These are phyloP conservation scores for Blastobotrys proliferans DNA, from an alignment of 1,139 yeast genomes.

Conservation along the genomic window DNA sequence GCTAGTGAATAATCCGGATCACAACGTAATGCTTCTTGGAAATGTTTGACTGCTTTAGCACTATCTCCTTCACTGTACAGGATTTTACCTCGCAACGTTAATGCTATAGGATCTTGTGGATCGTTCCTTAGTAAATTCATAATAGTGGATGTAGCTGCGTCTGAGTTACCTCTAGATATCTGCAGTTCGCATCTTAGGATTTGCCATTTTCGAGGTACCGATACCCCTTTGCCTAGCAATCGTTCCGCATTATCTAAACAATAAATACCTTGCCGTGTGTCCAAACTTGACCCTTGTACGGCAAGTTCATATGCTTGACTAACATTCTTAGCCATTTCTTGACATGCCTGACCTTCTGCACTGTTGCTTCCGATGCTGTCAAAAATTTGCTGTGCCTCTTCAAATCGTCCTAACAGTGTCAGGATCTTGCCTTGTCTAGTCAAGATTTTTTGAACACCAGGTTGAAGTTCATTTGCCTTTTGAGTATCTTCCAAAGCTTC, in stretches of 20 bases:
- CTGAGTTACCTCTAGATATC: conserved; percentile 32
- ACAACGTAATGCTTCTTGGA: conserved; percentile 39
- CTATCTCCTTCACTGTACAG: conserved; percentile 39
- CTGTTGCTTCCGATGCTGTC: conserved; percentile 16
- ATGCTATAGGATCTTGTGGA: conserved; percentile 37
- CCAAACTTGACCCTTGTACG: conserved; percentile 18
- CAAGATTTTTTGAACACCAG: conserved; percentile 35
- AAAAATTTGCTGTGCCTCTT: conserved; percentile 33
- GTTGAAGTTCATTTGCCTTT: conserved; percentile 33
- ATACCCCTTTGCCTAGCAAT: conserved; percentile 34
- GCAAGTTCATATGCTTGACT: conserved; percentile 32
- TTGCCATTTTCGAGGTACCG: conserved; percentile 36
- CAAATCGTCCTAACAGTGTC: conserved; percentile 35
- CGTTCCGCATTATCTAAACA: conserved; percentile 38
- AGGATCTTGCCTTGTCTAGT: conserved; percentile 37
- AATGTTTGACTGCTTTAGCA: conserved; percentile 38
- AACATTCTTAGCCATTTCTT: conserved; percentile 36
- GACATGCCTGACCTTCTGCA: conserved; percentile 31
- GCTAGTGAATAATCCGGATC: conserved; percentile 41
- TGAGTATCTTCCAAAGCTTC: conserved; percentile 53
- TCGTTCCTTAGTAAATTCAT: conserved; percentile 36
- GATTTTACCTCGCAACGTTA: conserved; percentile 37
- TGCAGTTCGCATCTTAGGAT: conserved; percentile 33
- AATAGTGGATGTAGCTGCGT: conserved; percentile 37
- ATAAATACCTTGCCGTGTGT: conserved; percentile 33